Percentiles rank a stretch among this genome's conserved stretches.
phyloP scores from a whole-genome alignment of 2,329 filamentous ascomycete species.

The Elsinoe arachidis region DNA sequence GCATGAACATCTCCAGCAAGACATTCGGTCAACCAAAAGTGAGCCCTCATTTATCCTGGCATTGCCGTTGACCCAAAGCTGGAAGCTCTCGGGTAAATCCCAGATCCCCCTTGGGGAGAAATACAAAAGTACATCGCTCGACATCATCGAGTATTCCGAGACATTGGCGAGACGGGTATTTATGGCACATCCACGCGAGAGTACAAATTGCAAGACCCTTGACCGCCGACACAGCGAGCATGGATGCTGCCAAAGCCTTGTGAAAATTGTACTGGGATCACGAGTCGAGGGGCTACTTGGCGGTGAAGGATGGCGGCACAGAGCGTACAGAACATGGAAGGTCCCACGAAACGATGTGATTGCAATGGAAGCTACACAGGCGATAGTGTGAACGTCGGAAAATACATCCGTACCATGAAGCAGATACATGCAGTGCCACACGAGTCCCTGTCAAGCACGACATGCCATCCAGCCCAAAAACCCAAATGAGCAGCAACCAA shows the following conservation, averaged over 20 bases:
- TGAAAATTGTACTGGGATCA: background rate
- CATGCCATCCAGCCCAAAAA: background rate
- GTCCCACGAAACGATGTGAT: background rate
- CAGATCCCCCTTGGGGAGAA: background rate
- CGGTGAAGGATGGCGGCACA: background rate
- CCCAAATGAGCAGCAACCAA: slow-evolving; percentile 3
- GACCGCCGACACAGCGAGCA: background rate
- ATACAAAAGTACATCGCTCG: slow-evolving; percentile 2
- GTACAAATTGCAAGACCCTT: background rate
- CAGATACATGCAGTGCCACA: background rate
- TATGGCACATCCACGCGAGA: background rate
- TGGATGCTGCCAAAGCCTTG: too few relatives aligned
- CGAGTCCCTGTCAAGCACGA: background rate
- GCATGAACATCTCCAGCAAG: too few relatives aligned
- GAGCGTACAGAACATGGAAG: background rate
- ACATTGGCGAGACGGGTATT: background rate
- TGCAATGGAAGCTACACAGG: background rate
- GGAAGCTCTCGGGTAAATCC: slow-evolving; percentile 8
- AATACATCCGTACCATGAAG: background rate
- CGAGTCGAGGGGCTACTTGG: background rate
- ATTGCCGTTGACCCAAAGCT: background rate
- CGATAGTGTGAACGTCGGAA: background rate
- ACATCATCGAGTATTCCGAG: background rate
- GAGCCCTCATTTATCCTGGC: background rate
- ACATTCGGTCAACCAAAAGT: too few relatives aligned